Evolutionary conservation across 1,284 basidiomycete species (phyloP), one percentile per base, ranked within the genome.

Genomic region (Athelia psychrophila): DNA sequence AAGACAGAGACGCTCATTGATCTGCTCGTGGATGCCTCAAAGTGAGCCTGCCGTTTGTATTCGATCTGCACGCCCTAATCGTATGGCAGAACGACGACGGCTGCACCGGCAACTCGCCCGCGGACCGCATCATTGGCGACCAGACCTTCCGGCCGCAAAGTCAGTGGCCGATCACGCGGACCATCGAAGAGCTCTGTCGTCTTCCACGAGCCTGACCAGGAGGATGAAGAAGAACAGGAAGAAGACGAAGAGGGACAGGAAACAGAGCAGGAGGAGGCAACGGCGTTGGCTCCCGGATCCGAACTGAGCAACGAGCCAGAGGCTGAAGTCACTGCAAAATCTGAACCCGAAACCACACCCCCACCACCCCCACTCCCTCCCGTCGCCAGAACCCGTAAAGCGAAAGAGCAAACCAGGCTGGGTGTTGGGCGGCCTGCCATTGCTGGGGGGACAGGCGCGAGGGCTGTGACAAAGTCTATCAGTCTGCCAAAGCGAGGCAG

Each of bases 1-100:
- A 91, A 88, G 71, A 80, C 86, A 22, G 86, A 88, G 59, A 81
- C 81, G 44, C 71, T 91, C 55, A 88, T 91, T 60, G 83, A 89
- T 60, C 72, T 87, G n/a, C 71, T 90, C 15, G 68, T 88, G 13
- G 79, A 84, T 58, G 74, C 80, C 52, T 65, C 66, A 1, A 73
- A 77, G 75, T 82, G 58, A 56, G 74, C 62, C 27, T 38, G 19
- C 30, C 24, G n/a, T 42, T n/a, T 42, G 13, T 13, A 13, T 13
- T 13, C 13, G 27, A 30, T 5, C 13, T 30, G 27, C 27, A 13
- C 27, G 13, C 27, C 27, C 27, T 30, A 30, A 30, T 30, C 27
- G 27, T 13, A 30, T 13, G 6, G 27, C 13, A 30, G 27, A 13
- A 30, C 27, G 13, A 30, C 66, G 13, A 64, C 64, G 36, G 60